phyloP scores from a whole-genome alignment of 306 rosid genomes.

The Comarum palustre region DNA sequence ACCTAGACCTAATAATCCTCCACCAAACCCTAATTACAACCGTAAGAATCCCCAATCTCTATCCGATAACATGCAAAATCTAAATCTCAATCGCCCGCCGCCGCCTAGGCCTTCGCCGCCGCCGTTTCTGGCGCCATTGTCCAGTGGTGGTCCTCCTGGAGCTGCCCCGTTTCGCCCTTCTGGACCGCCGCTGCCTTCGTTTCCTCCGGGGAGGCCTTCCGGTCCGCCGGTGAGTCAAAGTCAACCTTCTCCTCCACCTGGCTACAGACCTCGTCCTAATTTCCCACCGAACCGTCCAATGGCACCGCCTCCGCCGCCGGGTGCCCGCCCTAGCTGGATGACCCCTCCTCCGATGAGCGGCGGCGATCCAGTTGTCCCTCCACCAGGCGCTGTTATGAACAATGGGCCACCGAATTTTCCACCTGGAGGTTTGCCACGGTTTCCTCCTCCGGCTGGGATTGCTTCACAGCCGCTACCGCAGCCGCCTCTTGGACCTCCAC shows the following conservation, averaged over 20 bases:
- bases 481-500: constrained; percentile 22
- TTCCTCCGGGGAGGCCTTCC: constrained; percentile 29
- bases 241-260: constrained; percentile 36
- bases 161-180: constrained; percentile 40
- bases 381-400: constrained; percentile 46
- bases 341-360: constrained; percentile 38
- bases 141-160: constrained; percentile 55
- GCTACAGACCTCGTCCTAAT: constrained; percentile 54
- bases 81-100: constrained; percentile 58
- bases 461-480: not conserved
- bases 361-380: constrained; percentile 31
- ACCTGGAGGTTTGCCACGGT: constrained; percentile 35
- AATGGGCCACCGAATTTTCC: constrained; percentile 59
- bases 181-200: constrained; percentile 46
- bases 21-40: constrained; percentile 55
- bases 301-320: constrained; percentile 26
- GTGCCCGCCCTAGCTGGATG: constrained; percentile 8
- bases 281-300: constrained; percentile 41
- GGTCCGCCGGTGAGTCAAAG: constrained; percentile 44
- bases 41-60: constrained; percentile 40
- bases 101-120: constrained; percentile 65
- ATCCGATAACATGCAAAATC: constrained; percentile 54
- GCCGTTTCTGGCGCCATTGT: constrained; percentile 43
- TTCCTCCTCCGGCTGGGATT: constrained; percentile 40
- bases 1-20: constrained; percentile 52